Base-by-base conservation (phyloP, 2,329 filamentous ascomycete species). In the Dichotomopilus funicola region DNA sequence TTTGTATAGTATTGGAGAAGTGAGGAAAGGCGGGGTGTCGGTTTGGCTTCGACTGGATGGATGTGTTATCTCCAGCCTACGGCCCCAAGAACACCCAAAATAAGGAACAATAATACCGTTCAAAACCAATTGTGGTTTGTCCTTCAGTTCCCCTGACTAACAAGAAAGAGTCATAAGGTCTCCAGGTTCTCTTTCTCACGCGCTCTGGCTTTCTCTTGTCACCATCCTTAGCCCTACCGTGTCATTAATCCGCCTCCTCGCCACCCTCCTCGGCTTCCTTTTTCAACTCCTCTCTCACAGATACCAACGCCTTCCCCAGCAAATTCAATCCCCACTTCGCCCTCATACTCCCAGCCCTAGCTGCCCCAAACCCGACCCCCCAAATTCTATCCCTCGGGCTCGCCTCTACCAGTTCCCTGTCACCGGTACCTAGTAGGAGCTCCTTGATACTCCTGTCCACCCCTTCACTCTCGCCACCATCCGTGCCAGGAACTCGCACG, bases 321-420 rank as follows among this genome's bases (percentile, higher is more conserved):
- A 87, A 64, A 68, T 88, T 88, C 70, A 78, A 55, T 0, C 85
- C 85, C 86, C 85, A 88, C 3, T 67, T 51, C 50, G 41, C 61
- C 13, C 69, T 65, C 48, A 75, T 74, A 1, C 33, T 59, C 54
- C 70, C 73, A 2, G 83, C 83, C 63, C 76, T 70, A 13, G 69
- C 71, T 6, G 75, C 78, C 2, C 64, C 70, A 62, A 81, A 86
- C 5, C 86, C 85, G 46, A 88, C 72, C 1, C 85, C 85, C 86
- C 85, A 88, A 53, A 87, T 78, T 5, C 73, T 65, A 70, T 88
- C 85, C 56, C 67, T 73, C 9, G 83, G 80, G 56, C 77, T 77
- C 36, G 82, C 82, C 70, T 86, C 84, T 2, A 87, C 81, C 27
- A 88, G 64, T 67, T 85, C 78, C 46, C 78, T 71, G 5, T 81